Conservation (phyloP, 495 filamentous ascomycete genomes). For the Talaromyces liani region DNA sequence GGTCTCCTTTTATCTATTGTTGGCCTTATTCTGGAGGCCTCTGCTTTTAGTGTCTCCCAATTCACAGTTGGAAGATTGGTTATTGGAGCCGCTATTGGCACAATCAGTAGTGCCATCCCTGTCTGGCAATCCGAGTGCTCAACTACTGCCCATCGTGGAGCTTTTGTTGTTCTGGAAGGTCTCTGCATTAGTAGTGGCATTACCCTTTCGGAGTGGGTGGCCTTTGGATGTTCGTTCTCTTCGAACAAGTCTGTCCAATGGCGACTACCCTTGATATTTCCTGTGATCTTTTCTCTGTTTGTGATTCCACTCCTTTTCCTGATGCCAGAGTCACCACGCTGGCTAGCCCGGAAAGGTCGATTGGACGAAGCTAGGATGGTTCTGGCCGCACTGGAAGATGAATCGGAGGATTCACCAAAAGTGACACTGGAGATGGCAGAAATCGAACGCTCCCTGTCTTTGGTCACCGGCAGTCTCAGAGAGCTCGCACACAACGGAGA, state of each 20-base stretch:
- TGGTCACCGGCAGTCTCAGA: conserved; percentile 22
- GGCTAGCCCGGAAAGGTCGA: conserved; percentile 31
- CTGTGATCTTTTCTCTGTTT: conserved; percentile 39
- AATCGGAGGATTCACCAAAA: conserved; percentile 16
- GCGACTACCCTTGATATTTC: conserved; percentile 40
- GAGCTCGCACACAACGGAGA: conserved; percentile 18
- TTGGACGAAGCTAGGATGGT: conserved; percentile 23
- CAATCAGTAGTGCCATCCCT: conserved; percentile 50
- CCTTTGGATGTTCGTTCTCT: conserved; percentile 38
- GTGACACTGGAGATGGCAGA: conserved; percentile 28
- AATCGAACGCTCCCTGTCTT: conserved; percentile 32
- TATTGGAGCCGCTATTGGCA: conserved; percentile 52
- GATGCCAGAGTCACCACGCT: conserved; percentile 38
- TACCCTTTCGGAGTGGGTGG: conserved; percentile 59
- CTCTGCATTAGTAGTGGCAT: conserved; percentile 53
- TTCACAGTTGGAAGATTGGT: conserved; percentile 40
- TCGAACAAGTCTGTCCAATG: conserved; percentile 41
- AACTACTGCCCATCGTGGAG: conserved; percentile 30
- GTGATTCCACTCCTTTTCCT: conserved; percentile 27
- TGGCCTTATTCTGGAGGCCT: conserved; percentile 41
- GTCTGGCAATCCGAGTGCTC: conserved; percentile 40
- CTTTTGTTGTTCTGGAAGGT: conserved; percentile 39
- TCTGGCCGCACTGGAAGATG: conserved; percentile 35
- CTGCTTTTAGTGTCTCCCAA: conserved; percentile 30
- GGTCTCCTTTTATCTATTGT: conserved; percentile 41